Conservation (phyloP, 75 land plant species). For the Cryptomeria japonica region DNA sequence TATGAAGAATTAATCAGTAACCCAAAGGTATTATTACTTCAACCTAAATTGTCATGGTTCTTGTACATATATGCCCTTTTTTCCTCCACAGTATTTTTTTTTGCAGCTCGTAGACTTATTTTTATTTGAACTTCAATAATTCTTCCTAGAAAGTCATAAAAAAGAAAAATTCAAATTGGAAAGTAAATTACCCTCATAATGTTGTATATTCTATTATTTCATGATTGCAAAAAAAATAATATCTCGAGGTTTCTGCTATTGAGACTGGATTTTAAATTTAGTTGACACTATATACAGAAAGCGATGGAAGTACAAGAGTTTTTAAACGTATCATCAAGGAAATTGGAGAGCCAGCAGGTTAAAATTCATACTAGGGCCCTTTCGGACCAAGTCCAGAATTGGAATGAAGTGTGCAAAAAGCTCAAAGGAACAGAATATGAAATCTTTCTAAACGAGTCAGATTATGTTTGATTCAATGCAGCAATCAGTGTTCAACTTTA, state of each 20-base stretch:
- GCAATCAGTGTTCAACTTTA: neutral
- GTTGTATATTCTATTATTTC: neutral
- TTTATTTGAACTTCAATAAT: neutral
- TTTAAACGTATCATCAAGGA: slow-evolving; percentile 37
- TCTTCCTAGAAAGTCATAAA: no score
- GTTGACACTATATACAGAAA: slow-evolving; percentile 29
- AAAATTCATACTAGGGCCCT: slow-evolving; percentile 68
- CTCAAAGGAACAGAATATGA: slow-evolving; percentile 63
- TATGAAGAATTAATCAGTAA: slow-evolving; percentile 42
- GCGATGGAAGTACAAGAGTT: slow-evolving; percentile 49
- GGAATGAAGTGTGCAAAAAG: slow-evolving; percentile 52
- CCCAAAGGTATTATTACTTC: slow-evolving; percentile 12
- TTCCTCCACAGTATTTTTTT: neutral
- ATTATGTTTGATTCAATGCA: slow-evolving; percentile 7
- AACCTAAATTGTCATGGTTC: neutral
- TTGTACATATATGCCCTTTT: neutral
- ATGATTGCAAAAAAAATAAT: neutral
- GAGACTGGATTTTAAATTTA: neutral
- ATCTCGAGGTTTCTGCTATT: neutral
- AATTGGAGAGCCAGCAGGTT: slow-evolving; percentile 60
- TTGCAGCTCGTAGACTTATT: no score
- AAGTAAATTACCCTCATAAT: neutral
- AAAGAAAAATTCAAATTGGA: neutral
- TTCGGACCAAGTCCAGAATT: slow-evolving; percentile 52
- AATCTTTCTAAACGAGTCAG: slow-evolving; percentile 32